Evolutionary conservation across 1,139 yeast species (phyloP).

Genomic region (Blastobotrys illinoisensis): DNA sequence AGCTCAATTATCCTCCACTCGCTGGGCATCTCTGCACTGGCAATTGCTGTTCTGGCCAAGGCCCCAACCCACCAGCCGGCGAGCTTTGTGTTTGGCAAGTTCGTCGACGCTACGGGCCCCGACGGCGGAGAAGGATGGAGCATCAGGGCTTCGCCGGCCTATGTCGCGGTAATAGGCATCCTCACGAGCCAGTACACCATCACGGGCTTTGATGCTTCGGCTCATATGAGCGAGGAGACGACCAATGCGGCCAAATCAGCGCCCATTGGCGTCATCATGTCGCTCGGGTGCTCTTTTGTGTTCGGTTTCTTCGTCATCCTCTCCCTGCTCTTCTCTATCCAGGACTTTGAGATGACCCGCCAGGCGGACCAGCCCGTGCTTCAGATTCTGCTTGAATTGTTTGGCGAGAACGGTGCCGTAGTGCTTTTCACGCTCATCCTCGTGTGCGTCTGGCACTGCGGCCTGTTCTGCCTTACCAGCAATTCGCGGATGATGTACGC

Average conservation of each 20-base stretch:
- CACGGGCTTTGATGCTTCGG: conserved; percentile 78
- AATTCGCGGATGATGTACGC: conserved; percentile 79
- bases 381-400: conserved; percentile 68
- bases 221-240: conserved; percentile 79
- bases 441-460: conserved; percentile 23
- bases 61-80: conserved; percentile 23
- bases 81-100: conserved; percentile 20
- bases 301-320: conserved; percentile 69
- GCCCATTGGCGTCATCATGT: conserved; percentile 68
- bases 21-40: conserved; percentile 20
- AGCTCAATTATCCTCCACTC: conserved; percentile 23
- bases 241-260: conserved; percentile 67
- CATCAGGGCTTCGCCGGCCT: conserved; percentile 18
- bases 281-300: conserved; percentile 57
- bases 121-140: conserved; percentile 22
- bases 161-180: conserved; percentile 45
- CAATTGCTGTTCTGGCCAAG: conserved; percentile 23
- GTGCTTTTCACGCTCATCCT: conserved; percentile 14
- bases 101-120: conserved; percentile 16
- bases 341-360: conserved; percentile 62
- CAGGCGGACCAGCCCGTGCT: conserved; percentile 62
- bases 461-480: conserved; percentile 47
- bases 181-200: conserved; percentile 75
- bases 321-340: conserved; percentile 65
- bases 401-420: conserved; percentile 67